Evolutionary conservation across 352 stramenopile genomes (phyloP).

Genomic region (Pythium myriotylum): DNA sequence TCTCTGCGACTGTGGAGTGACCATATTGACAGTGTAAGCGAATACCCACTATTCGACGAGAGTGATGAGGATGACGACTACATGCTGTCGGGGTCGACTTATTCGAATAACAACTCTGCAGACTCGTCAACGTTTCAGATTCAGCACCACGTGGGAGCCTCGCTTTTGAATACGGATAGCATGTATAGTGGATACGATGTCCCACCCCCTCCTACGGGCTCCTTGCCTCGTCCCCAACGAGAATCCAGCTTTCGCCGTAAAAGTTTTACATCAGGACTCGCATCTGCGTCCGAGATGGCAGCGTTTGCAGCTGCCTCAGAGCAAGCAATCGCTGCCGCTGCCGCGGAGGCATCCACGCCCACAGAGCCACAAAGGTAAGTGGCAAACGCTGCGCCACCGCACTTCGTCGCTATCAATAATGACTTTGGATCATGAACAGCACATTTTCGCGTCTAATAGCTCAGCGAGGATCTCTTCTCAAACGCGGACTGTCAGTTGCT

Average conservation of each 20-base stretch:
- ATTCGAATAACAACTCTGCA: conserved; percentile 56
- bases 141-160: conserved; percentile 16
- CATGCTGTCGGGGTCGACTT: conserved; percentile 59
- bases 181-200: conserved; percentile 6
- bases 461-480: conserved; percentile 63
- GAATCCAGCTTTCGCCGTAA: conserved; percentile 30
- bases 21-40: conserved; percentile 76
- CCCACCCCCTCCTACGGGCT: conserved; percentile 3
- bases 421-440: conserved; percentile 19
- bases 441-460: conserved; percentile 64
- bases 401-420: no score
- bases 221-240: conserved; percentile 14
- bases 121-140: conserved; percentile 22
- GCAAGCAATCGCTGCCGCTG: conserved; percentile 14
- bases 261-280: conserved; percentile 17
- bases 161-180: background rate
- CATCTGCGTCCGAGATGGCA: conserved; percentile 10
- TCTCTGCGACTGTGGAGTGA: conserved; percentile 72
- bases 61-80: conserved; percentile 46
- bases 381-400: no score
- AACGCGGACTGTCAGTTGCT: conserved; percentile 39
- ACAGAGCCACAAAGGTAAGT: conserved; percentile 28
- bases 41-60: conserved; percentile 79
- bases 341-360: conserved; percentile 5
- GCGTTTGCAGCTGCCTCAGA: conserved; percentile 17